Base-by-base conservation (phyloP, 108 stramenopile species). In the Skeletonema potamos region DNA sequence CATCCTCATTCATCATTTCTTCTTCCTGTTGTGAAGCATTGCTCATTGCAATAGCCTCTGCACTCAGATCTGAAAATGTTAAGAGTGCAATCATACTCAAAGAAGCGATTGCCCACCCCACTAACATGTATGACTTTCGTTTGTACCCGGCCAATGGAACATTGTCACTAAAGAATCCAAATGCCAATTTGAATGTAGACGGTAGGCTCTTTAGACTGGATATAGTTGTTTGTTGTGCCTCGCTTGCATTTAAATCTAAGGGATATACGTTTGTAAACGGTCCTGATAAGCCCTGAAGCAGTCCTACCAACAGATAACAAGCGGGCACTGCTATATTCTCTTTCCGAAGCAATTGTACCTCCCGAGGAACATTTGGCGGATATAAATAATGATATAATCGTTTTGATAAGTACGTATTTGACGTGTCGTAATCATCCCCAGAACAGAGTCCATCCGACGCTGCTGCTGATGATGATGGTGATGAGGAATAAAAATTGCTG, bases 241-340 rank as follows among this genome's bases (percentile, higher is more conserved):
- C 90, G 11, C 89, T 81, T 15, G 93, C 93, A 46, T 74, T 77
- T 36, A 94, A 74, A 77, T 91, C 90, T 24, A 89, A 54, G 2
- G 93, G 93, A 58, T 91, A 91, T 0, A 89, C 90, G 77, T 91
- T 91, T 43, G 89, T 86, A 58, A 94, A 79, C 9, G 90, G 89
- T 9, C 87, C 87, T 24, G 80, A 76, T 37, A 94, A 56, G 15
- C 93, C 93, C 72, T 88, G 86, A 55, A 94, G 56, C 6, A 89
- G 64, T 12, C 93, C 93, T 0, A 94, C 93, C 9, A 87, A 58
- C 30, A 94, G 67, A 71, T 94, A 94, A 58, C 90, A 94, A 1
- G 86, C 86, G 0, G 93, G 93, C 2, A 94, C 86, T 8, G 93
- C 90, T 44, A 94, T 76, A 66, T 94, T 94, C 63, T 94, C 93